A percentile compares a stretch with the other conserved stretches of the same genome.
Conservation (phyloP, 495 filamentous ascomycete species). For the Annulohypoxylon maeteangense region DNA sequence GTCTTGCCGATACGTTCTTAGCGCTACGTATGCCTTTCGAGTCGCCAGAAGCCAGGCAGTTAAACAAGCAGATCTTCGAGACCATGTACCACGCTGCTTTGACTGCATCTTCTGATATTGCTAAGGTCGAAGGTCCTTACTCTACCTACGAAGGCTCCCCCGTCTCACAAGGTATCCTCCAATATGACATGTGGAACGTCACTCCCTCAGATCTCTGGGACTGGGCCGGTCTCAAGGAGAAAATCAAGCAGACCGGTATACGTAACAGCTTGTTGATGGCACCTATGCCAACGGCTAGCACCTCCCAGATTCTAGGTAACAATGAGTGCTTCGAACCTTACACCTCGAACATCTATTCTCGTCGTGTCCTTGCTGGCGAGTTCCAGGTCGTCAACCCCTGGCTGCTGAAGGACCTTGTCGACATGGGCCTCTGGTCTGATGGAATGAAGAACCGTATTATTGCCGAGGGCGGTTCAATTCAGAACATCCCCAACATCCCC, state of each 20-base stretch:
- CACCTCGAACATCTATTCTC: conserved; percentile 99
- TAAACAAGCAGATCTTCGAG: conserved; percentile 99
- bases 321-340: conserved; percentile 99
- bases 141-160: conserved; percentile 92
- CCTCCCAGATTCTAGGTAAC: conserved; percentile 95
- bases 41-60: conserved; percentile 87
- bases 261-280: conserved; percentile 95
- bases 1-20: conserved; percentile 98
- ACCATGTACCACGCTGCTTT: conserved; percentile 98
- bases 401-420: conserved; percentile 97
- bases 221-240: conserved; percentile 86
- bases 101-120: conserved; percentile 86
- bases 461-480: conserved; percentile 92
- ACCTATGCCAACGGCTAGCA: conserved; percentile 97
- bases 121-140: conserved; percentile 84
- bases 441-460: conserved; percentile 99
- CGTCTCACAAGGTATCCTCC: conserved; percentile 92
- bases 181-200: conserved; percentile 99
- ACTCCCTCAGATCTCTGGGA: conserved; percentile 96
- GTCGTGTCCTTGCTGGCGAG: conserved; percentile 96
- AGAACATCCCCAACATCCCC: conserved; percentile 95
- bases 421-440: conserved; percentile 98
- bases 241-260: conserved; percentile 90
- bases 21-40: conserved; percentile 97
- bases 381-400: conserved; percentile 99